A percentile compares a stretch with the other conserved stretches of the same genome.
Evolutionary conservation across 2,329 filamentous ascomycete species (phyloP).

Genomic region (Phoma sp.): DNA sequence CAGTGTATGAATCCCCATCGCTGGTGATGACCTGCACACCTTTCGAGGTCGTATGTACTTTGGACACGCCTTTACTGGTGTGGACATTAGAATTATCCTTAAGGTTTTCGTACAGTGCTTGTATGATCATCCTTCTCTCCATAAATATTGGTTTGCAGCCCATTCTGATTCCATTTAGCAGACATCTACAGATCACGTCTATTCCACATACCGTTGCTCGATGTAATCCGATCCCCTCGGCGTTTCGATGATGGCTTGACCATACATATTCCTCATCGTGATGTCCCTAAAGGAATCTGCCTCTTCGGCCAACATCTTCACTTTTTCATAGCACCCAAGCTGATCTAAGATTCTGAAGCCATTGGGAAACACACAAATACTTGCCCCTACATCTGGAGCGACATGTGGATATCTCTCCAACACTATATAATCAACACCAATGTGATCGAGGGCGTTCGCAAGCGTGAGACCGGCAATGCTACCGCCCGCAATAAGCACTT

Average conservation of each 20-base stretch:
- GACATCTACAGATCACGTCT: too few species aligned
- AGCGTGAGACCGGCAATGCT: conserved; percentile 23
- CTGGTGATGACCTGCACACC: conserved; percentile 12
- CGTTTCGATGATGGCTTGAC: conserved; percentile 1
- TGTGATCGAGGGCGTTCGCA: conserved; percentile 21
- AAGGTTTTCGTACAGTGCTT: conserved; percentile 20
- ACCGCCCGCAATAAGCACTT: conserved; percentile 27
- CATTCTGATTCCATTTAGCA: background rate
- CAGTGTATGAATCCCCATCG: conserved; percentile 7
- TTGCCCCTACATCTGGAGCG: conserved; percentile 25
- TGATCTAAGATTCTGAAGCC: conserved; percentile 27
- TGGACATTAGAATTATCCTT: conserved; percentile 20
- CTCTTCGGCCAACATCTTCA: background rate
- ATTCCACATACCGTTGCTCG: background rate
- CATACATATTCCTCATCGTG: conserved; percentile 1
- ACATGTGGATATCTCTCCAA: conserved; percentile 23
- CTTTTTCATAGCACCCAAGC: conserved; percentile 13
- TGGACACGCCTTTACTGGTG: conserved; percentile 3
- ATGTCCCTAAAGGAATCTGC: background rate
- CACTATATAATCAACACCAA: conserved; percentile 24
- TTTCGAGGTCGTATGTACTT: too few species aligned
- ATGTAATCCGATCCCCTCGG: too few species aligned
- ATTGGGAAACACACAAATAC: conserved; percentile 26
- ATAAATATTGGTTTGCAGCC: conserved; percentile 10
- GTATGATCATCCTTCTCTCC: conserved; percentile 20